phyloP scores from a whole-genome alignment of 345 rosid genomes.

The Turritis glabra region DNA sequence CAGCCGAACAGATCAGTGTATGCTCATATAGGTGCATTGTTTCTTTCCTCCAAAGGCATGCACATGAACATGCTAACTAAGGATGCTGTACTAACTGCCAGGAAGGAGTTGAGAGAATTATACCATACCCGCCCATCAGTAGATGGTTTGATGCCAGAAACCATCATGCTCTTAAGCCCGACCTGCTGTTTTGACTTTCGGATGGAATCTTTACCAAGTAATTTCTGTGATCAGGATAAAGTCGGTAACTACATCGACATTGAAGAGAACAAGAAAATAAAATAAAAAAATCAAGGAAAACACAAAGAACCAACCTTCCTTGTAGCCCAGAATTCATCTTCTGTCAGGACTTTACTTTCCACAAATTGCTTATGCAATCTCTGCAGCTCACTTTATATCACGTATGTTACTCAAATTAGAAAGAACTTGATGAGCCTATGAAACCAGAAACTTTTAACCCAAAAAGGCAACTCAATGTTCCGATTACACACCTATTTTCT shows the following conservation, averaged over 20 bases:
- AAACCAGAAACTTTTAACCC: background rate
- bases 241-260: conserved; percentile 17
- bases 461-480: background rate
- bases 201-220: conserved; percentile 65
- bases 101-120: conserved; percentile 22
- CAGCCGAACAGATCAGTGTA: background rate
- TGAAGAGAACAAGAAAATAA: conserved; percentile 1
- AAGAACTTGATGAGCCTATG: conserved; percentile 6
- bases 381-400: conserved; percentile 36
- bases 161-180: conserved; percentile 89
- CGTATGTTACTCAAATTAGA: conserved; percentile 21
- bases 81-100: background rate
- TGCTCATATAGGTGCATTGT: background rate
- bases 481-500: conserved; percentile 57
- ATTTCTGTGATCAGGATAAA: conserved; percentile 53
- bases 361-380: conserved; percentile 38
- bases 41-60: background rate
- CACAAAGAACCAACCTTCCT: conserved; percentile 61
- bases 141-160: conserved; percentile 73
- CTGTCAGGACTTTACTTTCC: conserved; percentile 33
- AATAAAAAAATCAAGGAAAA: conserved; percentile 18
- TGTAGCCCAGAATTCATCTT: conserved; percentile 92
- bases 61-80: conserved; percentile 2
- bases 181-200: conserved; percentile 70
- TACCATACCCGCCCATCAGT: conserved; percentile 83